phyloP scores from a whole-genome alignment of 2,329 filamentous ascomycete genomes.

The Aspergillus luchuensis region DNA sequence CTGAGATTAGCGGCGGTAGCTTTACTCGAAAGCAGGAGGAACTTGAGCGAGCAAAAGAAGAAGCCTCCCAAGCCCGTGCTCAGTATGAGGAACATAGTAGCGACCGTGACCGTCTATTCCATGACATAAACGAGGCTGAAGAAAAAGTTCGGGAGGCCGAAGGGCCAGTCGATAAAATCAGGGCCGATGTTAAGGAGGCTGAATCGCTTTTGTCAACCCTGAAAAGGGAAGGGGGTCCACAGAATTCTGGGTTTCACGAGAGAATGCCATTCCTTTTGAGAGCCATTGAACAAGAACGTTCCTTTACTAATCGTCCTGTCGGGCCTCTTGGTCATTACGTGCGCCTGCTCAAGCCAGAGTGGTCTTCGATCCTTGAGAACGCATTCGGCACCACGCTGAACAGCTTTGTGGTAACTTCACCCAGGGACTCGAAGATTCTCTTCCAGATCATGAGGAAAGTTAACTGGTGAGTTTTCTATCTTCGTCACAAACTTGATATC shows the following conservation, averaged over 20 bases:
- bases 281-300: constrained; percentile 67
- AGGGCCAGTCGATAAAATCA: constrained; percentile 47
- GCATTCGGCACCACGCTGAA: constrained; percentile 70
- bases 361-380: constrained; percentile 80
- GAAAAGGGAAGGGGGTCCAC: constrained; percentile 59
- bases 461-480: constrained; percentile 49
- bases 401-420: constrained; percentile 79
- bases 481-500: neutral
- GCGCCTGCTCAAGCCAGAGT: constrained; percentile 73
- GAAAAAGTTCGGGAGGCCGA: constrained; percentile 28
- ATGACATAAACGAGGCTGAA: constrained; percentile 39
- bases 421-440: constrained; percentile 72
- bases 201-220: constrained; percentile 57
- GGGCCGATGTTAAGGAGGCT: constrained; percentile 56
- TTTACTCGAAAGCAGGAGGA: constrained; percentile 63
- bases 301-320: constrained; percentile 72
- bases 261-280: constrained; percentile 65
- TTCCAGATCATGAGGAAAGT: constrained; percentile 64
- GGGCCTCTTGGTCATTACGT: constrained; percentile 83
- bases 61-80: constrained; percentile 48
- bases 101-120: constrained; percentile 38
- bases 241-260: constrained; percentile 64
- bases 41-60: constrained; percentile 60
- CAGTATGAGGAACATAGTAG: constrained; percentile 46
- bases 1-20: constrained; percentile 69